Evolutionary conservation across 176 grass and related monocot genomes (phyloP).

Genomic region (Ensete ventricosum): DNA sequence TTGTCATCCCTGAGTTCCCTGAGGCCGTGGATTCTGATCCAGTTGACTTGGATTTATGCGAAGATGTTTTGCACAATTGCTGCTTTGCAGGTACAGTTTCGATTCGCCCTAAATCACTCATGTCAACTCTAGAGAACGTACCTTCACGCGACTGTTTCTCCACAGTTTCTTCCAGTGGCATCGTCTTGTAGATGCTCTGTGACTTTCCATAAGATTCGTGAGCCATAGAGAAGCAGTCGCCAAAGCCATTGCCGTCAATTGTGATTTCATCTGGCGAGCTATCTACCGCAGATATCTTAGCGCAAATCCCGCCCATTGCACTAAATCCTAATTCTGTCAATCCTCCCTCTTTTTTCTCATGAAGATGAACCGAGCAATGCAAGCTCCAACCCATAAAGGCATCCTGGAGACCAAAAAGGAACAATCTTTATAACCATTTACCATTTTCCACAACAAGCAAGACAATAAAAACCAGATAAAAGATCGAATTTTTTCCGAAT

Average conservation of each 20-base stretch:
- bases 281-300: neutral
- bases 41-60: constrained; percentile 6
- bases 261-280: neutral
- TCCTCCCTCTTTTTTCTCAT: neutral
- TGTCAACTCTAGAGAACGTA: neutral
- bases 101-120: neutral
- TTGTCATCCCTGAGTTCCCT: neutral
- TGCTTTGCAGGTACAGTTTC: neutral
- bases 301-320: constrained; percentile 8
- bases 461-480: neutral
- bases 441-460: neutral
- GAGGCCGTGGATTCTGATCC: neutral
- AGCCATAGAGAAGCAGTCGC: neutral
- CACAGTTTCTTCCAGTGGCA: neutral
- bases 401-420: neutral
- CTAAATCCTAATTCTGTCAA: neutral
- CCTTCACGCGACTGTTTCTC: neutral
- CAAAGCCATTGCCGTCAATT: neutral
- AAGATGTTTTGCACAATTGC: neutral
- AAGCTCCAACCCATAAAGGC: neutral
- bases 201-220: neutral
- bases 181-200: neutral
- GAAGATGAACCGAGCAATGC: neutral
- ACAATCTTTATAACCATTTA: neutral
- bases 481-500: neutral